phyloP scores from a whole-genome alignment of 352 stramenopile species.

The Peronospora belbahrii region DNA sequence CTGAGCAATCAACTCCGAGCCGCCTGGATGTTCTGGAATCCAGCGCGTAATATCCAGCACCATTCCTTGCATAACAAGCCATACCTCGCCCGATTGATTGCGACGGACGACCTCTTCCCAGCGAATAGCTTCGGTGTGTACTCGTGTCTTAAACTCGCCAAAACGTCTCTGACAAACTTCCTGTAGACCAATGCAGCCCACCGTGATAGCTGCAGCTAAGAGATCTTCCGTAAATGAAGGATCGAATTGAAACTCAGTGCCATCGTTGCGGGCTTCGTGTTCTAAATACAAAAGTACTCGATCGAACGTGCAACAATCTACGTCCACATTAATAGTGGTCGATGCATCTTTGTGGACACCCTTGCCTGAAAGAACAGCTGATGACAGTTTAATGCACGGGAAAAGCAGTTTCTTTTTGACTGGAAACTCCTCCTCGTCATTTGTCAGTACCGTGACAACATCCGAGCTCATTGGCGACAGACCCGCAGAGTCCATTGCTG shows the following conservation, averaged over 20 bases:
- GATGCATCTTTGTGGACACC: conserved; percentile 68
- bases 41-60: conserved; percentile 85
- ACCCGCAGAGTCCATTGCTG: conserved; percentile 14
- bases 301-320: conserved; percentile 87
- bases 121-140: conserved; percentile 71
- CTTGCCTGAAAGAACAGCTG: conserved; percentile 61
- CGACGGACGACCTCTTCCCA: conserved; percentile 73
- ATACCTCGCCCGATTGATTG: conserved; percentile 69
- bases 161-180: conserved; percentile 69
- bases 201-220: conserved; percentile 49
- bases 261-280: conserved; percentile 63
- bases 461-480: conserved; percentile 46
- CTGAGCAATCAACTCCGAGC: conserved; percentile 73
- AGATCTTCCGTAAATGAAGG: conserved; percentile 69
- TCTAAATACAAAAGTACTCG: conserved; percentile 84
- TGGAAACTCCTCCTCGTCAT: conserved; percentile 83
- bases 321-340: conserved; percentile 52
- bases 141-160: conserved; percentile 74
- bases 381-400: conserved; percentile 84
- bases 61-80: conserved; percentile 86
- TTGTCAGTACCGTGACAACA: conserved; percentile 72
- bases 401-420: conserved; percentile 87
- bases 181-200: conserved; percentile 66
- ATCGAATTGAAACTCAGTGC: conserved; percentile 70
- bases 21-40: conserved; percentile 82